These are phyloP conservation scores for Tetrapisispora namnaoensis DNA, from an alignment of 805 yeast species.

Conservation along the genomic window DNA sequence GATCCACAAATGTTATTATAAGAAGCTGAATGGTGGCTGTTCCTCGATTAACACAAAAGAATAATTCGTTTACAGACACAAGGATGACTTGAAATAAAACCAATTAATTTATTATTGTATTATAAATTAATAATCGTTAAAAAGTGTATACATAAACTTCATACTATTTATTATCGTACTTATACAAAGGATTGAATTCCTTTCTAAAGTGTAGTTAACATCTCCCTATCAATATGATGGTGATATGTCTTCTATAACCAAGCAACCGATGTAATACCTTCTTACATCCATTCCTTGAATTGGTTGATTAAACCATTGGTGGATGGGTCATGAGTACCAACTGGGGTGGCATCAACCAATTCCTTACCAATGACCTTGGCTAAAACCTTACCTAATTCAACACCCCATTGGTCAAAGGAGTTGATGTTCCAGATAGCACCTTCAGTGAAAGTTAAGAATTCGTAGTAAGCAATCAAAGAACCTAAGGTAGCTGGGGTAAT, in stretches of 20 bases:
- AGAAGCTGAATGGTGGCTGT: too few species aligned
- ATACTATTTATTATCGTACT: constrained; percentile 1
- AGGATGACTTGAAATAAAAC: neutral
- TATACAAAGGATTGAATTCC: neutral
- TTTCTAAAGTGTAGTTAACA: neutral
- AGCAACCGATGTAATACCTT: neutral
- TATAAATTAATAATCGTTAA: neutral
- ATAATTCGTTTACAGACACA: neutral
- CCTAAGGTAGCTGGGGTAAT: constrained; percentile 96
- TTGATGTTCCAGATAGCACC: constrained; percentile 99
- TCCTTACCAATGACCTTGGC: constrained; percentile 94
- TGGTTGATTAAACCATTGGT: constrained; percentile 91
- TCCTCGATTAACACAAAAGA: too few species aligned
- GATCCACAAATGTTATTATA: too few species aligned
- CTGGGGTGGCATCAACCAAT: constrained; percentile 51
- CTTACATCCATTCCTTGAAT: constrained; percentile 72
- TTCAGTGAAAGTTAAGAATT: constrained; percentile 93
- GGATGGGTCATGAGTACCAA: constrained; percentile 73
- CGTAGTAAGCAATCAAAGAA: constrained; percentile 94
- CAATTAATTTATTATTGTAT: neutral
- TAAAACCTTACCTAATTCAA: constrained; percentile 94
- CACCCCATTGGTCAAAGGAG: constrained; percentile 99
- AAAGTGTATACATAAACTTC: constrained; percentile 1
- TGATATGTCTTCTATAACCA: neutral
- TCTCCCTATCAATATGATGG: neutral